Percentiles rank a stretch among this genome's conserved stretches.
Conservation (phyloP, 371 early-diverging fungal species). For the Haplosporangium sp. region DNA sequence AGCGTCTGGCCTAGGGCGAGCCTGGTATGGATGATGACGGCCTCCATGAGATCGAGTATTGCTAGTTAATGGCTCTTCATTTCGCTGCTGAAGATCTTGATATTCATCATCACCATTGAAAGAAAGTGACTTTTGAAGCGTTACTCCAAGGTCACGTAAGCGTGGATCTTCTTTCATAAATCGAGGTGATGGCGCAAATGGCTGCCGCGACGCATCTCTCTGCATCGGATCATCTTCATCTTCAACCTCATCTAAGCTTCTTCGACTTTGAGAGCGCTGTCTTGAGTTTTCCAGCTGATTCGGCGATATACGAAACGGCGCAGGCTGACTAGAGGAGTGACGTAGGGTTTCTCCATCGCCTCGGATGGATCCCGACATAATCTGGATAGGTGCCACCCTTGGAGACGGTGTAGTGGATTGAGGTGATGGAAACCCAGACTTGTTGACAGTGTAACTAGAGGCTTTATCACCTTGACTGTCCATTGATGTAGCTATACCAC, state of each 20-base stretch:
- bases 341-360: constrained; percentile 36
- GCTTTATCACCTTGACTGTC: constrained; percentile 18
- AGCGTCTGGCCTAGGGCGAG: constrained; percentile 14
- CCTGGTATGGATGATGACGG: constrained; percentile 43
- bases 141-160: constrained; percentile 35
- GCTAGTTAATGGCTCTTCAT: constrained; percentile 11
- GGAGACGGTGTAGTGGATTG: constrained; percentile 46
- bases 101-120: constrained; percentile 53
- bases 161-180: constrained; percentile 40
- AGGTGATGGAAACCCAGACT: constrained; percentile 52
- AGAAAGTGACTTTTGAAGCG: constrained; percentile 48
- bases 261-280: constrained; percentile 16
- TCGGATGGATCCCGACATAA: constrained; percentile 26
- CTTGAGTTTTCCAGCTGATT: constrained; percentile 31
- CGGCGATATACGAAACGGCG: constrained; percentile 35
- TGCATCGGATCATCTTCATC: constrained; percentile 40
- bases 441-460: constrained; percentile 7
- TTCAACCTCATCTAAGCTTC: constrained; percentile 34
- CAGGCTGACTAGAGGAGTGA: constrained; percentile 22
- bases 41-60: not conserved
- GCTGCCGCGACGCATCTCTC: constrained; percentile 19
- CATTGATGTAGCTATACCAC: constrained; percentile 14
- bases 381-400: constrained; percentile 15
- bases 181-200: constrained; percentile 23
- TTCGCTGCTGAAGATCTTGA: constrained; percentile 13